phyloP scores from a whole-genome alignment of 2,329 filamentous ascomycete species.

The Claviceps pazoutovae region DNA sequence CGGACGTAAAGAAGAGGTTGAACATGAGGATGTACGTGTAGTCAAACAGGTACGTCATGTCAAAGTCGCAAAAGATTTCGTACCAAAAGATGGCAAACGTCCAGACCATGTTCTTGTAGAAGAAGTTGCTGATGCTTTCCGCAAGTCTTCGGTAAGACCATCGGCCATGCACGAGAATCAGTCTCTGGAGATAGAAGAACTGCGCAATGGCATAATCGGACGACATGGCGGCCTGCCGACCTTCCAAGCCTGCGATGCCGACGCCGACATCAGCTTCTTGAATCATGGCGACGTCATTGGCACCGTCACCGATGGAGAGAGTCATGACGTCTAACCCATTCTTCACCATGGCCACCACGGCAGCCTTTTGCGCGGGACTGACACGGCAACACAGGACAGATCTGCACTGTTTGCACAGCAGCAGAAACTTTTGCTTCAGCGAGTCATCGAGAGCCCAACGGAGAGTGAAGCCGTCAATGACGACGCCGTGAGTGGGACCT shows the following conservation, averaged over 20 bases:
- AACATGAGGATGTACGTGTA: constrained; percentile 96
- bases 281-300: constrained; percentile 96
- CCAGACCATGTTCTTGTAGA: constrained; percentile 99
- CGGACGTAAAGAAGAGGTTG: constrained; percentile 90
- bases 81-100: constrained; percentile 96
- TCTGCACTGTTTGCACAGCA: constrained; percentile 94
- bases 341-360: constrained; percentile 95
- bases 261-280: constrained; percentile 95
- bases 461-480: constrained; percentile 90
- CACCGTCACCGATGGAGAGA: constrained; percentile 80
- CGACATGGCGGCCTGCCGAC: constrained; percentile 87
- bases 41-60: constrained; percentile 93
- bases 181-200: constrained; percentile 73
- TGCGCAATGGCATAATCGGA: constrained; percentile 93
- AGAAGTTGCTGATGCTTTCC: constrained; percentile 95
- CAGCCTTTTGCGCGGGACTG: constrained; percentile 89
- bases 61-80: constrained; percentile 88
- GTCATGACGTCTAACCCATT: constrained; percentile 92
- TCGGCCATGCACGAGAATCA: constrained; percentile 79
- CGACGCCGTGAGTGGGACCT: constrained; percentile 73
- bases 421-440: constrained; percentile 79
- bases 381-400: constrained; percentile 96
- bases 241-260: constrained; percentile 86
- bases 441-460: constrained; percentile 73
- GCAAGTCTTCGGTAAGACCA: constrained; percentile 94